Percentiles rank a stretch among this genome's conserved stretches.
These are phyloP conservation scores for Ceratocystis eucalypticola DNA, from an alignment of 2,329 filamentous ascomycete species.

Conservation along the genomic window DNA sequence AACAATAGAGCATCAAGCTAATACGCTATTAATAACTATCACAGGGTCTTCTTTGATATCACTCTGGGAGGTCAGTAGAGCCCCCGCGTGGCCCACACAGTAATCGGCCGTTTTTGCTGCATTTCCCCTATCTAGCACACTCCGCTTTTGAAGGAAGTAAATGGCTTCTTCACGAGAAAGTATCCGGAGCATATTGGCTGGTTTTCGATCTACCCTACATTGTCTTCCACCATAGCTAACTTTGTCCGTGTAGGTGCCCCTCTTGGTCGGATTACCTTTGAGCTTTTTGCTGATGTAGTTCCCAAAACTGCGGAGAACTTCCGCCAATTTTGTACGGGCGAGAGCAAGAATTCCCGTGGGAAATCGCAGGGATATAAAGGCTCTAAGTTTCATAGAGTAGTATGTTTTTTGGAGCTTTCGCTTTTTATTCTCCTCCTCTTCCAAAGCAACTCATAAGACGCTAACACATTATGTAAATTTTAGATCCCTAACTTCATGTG, in stretches of 20 bases:
- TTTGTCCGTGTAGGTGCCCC: slow-evolving; percentile 50
- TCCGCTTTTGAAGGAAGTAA: no score
- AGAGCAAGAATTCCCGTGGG: slow-evolving; percentile 65
- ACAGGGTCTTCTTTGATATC: slow-evolving; percentile 60
- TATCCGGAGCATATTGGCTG: not conserved
- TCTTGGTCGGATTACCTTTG: slow-evolving; percentile 75
- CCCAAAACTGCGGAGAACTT: slow-evolving; percentile 94
- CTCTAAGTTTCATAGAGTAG: slow-evolving; percentile 85
- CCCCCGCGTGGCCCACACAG: not conserved
- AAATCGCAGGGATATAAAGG: slow-evolving; percentile 87
- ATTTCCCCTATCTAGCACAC: no score
- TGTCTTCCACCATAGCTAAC: not conserved
- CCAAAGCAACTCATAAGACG: not conserved
- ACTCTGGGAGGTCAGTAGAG: slow-evolving; percentile 55
- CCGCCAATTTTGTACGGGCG: slow-evolving; percentile 90
- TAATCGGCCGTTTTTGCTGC: not conserved
- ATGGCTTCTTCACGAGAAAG: no score
- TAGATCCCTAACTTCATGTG: slow-evolving; percentile 96
- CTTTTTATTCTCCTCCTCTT: not conserved
- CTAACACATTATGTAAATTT: not conserved
- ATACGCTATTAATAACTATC: not conserved
- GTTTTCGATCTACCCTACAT: not conserved
- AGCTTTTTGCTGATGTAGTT: slow-evolving; percentile 73
- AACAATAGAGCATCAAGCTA: not conserved
- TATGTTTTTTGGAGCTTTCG: slow-evolving; percentile 27